Conservation (phyloP, 148 eudicot species). For the Fagopyrum tataricum region DNA sequence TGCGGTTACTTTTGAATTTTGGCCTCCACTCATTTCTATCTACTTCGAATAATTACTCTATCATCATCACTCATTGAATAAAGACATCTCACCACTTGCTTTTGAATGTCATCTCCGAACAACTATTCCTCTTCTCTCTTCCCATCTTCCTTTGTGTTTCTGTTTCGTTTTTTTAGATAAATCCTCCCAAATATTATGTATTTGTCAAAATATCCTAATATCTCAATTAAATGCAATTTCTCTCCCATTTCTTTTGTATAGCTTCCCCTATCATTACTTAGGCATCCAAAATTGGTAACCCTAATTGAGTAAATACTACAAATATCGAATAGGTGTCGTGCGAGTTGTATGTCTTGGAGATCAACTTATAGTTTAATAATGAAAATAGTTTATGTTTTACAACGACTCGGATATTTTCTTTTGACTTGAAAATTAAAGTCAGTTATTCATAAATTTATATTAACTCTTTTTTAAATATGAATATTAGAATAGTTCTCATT, state of each 20-base stretch:
- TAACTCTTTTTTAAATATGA: too few relatives aligned
- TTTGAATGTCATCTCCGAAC: constrained; percentile 5
- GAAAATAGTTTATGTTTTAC: too few relatives aligned
- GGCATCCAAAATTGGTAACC: too few relatives aligned
- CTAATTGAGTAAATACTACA: too few relatives aligned
- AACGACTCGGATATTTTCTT: too few relatives aligned
- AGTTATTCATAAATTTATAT: too few relatives aligned
- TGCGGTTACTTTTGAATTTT: background rate
- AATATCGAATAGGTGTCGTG: too few relatives aligned
- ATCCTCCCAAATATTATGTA: background rate
- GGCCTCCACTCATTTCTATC: background rate
- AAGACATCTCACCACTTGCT: constrained; percentile 8
- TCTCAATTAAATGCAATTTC: background rate
- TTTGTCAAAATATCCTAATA: background rate
- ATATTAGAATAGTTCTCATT: too few relatives aligned
- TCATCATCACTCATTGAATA: constrained; percentile 13
- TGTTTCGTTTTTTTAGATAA: background rate
- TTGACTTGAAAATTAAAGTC: too few relatives aligned
- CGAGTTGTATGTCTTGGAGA: too few relatives aligned
- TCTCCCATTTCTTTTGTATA: background rate
- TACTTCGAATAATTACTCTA: background rate
- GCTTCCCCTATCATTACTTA: too few relatives aligned
- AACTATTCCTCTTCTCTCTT: background rate
- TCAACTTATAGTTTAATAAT: too few relatives aligned
- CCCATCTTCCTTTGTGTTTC: background rate